These are phyloP conservation scores for Candida tropicalis DNA, from an alignment of 1,139 yeast species.

Conservation along the genomic window DNA sequence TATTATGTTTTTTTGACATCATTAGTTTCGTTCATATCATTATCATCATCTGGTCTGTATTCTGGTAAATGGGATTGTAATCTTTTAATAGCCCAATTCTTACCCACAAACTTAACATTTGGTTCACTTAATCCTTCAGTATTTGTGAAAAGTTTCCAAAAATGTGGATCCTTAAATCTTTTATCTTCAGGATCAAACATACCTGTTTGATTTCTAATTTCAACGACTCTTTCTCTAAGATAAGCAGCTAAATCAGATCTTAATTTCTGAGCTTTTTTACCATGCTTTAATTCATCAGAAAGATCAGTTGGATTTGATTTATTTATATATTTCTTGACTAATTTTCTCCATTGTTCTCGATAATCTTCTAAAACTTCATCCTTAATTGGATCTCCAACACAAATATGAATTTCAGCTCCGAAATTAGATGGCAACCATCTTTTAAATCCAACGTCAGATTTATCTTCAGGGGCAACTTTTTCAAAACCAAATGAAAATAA, in stretches of 20 bases:
- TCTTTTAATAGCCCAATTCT: conserved; percentile 78
- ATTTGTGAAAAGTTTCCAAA: conserved; percentile 69
- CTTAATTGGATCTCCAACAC: conserved; percentile 72
- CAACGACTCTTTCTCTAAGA: conserved; percentile 64
- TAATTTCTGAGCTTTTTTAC: conserved; percentile 61
- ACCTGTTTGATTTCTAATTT: conserved; percentile 54
- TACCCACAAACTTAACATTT: conserved; percentile 67
- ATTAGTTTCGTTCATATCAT: neutral
- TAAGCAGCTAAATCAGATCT: conserved; percentile 73
- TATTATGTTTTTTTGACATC: neutral
- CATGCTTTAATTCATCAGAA: conserved; percentile 61
- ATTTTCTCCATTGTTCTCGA: conserved; percentile 65
- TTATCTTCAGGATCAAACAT: conserved; percentile 58
- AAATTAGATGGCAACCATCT: conserved; percentile 65
- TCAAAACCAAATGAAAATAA: conserved; percentile 87
- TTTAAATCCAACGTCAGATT: conserved; percentile 53
- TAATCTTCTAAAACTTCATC: conserved; percentile 61
- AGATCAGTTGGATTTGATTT: conserved; percentile 58
- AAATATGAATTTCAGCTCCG: conserved; percentile 69
- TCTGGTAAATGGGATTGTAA: conserved; percentile 60
- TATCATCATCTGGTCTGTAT: conserved; percentile 21
- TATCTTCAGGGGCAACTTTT: conserved; percentile 79
- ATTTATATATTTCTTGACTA: conserved; percentile 58
- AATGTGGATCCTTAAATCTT: conserved; percentile 64
- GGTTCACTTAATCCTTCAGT: conserved; percentile 71